Evolutionary conservation across 257 asterid species (phyloP), one percentile per base, ranked within the genome.

Genomic region (Nicotiana otophora): DNA sequence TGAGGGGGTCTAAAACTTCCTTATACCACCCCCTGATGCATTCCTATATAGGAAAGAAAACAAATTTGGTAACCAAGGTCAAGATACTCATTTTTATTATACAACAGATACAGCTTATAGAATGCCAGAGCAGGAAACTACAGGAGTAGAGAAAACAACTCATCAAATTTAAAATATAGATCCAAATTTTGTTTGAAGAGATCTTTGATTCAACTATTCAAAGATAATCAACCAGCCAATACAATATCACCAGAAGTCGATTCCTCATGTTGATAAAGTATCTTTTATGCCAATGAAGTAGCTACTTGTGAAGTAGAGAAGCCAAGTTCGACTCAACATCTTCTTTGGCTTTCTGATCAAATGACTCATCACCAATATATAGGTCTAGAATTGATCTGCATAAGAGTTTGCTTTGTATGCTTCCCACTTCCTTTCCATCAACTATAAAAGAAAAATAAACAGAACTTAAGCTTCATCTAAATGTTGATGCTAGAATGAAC

Each of bases 381-480:
- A 93, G 86, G 90, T 96, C 99, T 15, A 96, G 85, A 67, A 96
- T 82, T 4, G 97, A 92, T 55, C 91, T 88, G 80, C 99, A 96
- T 85, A 96, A 81, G 55, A 88, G 83, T 77, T 93, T 93, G 91
- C 98, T 96, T 84, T 92, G 88, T 39, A 96, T 91, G 91, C 94
- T 86, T 81, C 99, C 99, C 31, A 95, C 88, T 81, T 94, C 98
- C 78, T 90, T 82, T 8, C 98, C 99, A 84, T 96, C 93, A 88
- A 96, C 99, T 96, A 82, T 90, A 88, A 28, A 58, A 7, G 74
- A 60, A 53, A 62, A 30, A 58, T 31, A 17, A 78, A 75, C 26
- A 75, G 63, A 75, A 75, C 46, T 10, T 42, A 46, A 72, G 60
- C 60, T 51, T 48, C 1, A 26, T 51, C 46, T 26, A 26, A 51